phyloP scores from a whole-genome alignment of 1,284 basidiomycete genomes.

The Bjerkandera adusta region DNA sequence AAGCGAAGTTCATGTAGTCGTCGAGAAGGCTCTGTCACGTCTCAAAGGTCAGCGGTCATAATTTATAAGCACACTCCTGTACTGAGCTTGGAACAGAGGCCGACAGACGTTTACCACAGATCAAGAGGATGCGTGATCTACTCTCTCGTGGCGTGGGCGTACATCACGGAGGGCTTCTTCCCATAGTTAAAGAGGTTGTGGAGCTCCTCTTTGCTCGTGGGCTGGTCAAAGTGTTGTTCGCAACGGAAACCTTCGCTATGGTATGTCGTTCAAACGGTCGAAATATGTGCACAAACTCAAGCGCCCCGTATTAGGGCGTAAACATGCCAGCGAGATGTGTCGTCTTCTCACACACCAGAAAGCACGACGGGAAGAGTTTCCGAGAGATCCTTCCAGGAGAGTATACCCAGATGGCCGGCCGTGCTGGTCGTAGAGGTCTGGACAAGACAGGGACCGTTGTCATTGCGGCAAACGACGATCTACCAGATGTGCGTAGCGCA shows the following conservation, averaged over 20 bases:
- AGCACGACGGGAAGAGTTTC: constrained; percentile 94
- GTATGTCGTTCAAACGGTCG: constrained; percentile 37
- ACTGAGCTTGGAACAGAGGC: constrained; percentile 52
- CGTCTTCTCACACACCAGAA: constrained; percentile 93
- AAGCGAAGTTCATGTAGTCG: constrained; percentile 94
- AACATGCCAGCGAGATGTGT: constrained; percentile 99
- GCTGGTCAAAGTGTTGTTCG: constrained; percentile 95
- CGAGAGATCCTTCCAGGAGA: constrained; percentile 88
- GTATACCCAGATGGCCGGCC: constrained; percentile 99
- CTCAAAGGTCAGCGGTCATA: constrained; percentile 71
- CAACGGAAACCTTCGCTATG: constrained; percentile 99
- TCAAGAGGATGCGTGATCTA: constrained; percentile 88
- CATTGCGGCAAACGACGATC: constrained; percentile 80
- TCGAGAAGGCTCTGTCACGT: constrained; percentile 89
- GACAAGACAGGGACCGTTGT: constrained; percentile 97
- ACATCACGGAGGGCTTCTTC: constrained; percentile 95
- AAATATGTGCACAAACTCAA: background rate
- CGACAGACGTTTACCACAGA: constrained; percentile 95
- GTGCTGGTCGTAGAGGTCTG: constrained; percentile 93
- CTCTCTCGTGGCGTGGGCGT: constrained; percentile 94
- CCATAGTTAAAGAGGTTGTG: constrained; percentile 98
- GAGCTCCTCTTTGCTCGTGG: constrained; percentile 96
- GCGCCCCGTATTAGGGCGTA: constrained; percentile 66
- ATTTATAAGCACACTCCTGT: background rate
- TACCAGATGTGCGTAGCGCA: constrained; percentile 72